A percentile compares a stretch with the other conserved stretches of the same genome.
These are phyloP conservation scores for Vitis labrusca DNA, from an alignment of 164 flowering plant species.

Conservation along the genomic window DNA sequence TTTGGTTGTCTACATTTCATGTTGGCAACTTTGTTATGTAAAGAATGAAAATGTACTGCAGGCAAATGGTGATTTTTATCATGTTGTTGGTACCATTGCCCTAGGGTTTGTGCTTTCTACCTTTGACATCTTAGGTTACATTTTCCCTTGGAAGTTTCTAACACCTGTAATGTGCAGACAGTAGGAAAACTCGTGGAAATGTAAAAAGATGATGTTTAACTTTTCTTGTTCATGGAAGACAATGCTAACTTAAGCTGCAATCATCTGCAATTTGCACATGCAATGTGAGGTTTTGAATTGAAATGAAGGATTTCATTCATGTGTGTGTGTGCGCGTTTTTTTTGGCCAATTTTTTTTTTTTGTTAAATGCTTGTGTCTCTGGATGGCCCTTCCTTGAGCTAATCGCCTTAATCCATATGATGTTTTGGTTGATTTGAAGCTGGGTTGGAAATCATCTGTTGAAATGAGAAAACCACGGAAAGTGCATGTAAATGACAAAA, in stretches of 20 bases:
- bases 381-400: too few relatives aligned
- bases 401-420: too few relatives aligned
- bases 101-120: constrained; percentile 7
- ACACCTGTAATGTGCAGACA: constrained; percentile 11
- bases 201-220: neutral
- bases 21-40: neutral
- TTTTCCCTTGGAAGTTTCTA: constrained; percentile 14
- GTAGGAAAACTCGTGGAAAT: neutral
- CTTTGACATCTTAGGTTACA: constrained; percentile 15
- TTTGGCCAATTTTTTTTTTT: too few relatives aligned
- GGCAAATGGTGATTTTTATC: neutral
- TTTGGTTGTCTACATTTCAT: neutral
- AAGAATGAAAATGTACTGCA: neutral
- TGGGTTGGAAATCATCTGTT: too few relatives aligned
- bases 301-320: neutral
- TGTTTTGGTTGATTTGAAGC: too few relatives aligned
- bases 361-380: too few relatives aligned
- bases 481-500: too few relatives aligned
- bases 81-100: neutral
- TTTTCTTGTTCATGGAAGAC: neutral
- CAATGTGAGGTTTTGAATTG: neutral
- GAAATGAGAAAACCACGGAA: too few relatives aligned
- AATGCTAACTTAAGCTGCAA: neutral
- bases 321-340: neutral
- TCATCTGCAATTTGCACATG: neutral